Percentiles rank a stretch among this genome's conserved stretches.
Evolutionary conservation across 805 yeast species (phyloP).

Genomic region (Teunomyces panamensis): DNA sequence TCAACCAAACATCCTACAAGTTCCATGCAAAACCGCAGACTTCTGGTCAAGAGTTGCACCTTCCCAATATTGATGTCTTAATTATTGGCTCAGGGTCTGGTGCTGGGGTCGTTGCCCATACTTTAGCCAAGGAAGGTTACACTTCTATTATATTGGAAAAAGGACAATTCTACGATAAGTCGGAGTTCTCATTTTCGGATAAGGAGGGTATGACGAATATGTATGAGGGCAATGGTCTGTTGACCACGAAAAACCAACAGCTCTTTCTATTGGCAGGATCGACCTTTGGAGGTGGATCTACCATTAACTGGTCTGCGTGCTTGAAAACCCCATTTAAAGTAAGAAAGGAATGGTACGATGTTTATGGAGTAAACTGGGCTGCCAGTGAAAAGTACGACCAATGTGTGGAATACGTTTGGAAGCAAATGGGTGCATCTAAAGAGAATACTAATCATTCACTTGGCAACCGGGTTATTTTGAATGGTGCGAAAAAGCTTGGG

Average conservation of each 20-base stretch:
- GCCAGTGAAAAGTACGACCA: constrained; percentile 41
- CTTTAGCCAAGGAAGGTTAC: constrained; percentile 42
- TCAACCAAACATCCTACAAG: constrained; percentile 16
- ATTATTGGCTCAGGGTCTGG: constrained; percentile 55
- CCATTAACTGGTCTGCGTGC: constrained; percentile 58
- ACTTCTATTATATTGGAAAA: constrained; percentile 48
- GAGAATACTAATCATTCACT: constrained; percentile 42
- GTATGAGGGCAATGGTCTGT: constrained; percentile 39
- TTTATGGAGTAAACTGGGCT: constrained; percentile 46
- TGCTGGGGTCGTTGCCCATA: constrained; percentile 51
- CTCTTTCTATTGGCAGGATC: constrained; percentile 46
- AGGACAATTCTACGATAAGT: constrained; percentile 40
- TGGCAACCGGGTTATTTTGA: constrained; percentile 41
- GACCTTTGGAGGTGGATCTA: constrained; percentile 57
- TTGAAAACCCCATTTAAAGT: constrained; percentile 48
- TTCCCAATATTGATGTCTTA: constrained; percentile 42
- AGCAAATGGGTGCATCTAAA: constrained; percentile 46
- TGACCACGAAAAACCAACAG: constrained; percentile 34
- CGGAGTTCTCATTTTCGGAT: constrained; percentile 38
- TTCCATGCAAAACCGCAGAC: constrained; percentile 29
- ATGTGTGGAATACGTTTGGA: constrained; percentile 44
- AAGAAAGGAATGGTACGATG: constrained; percentile 50
- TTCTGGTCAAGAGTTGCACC: constrained; percentile 27
- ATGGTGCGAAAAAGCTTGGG: constrained; percentile 45
- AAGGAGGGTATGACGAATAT: constrained; percentile 30